phyloP scores from a whole-genome alignment of 2,329 filamentous ascomycete genomes.

The Sarocladiaceae sp. region DNA sequence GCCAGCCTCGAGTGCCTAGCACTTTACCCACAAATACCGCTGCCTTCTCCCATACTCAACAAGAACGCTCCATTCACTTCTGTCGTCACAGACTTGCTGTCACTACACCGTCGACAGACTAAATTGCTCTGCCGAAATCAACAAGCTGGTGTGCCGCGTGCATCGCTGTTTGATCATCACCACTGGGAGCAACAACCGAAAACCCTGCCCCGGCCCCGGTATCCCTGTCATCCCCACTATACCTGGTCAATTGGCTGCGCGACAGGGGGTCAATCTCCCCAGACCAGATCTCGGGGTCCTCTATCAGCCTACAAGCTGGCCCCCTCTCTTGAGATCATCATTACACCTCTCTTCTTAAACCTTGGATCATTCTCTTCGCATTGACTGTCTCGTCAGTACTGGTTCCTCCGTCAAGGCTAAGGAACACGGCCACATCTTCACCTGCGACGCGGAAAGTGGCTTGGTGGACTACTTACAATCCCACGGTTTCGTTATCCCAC shows the following conservation, averaged over 20 bases:
- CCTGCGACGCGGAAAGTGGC: too few species aligned
- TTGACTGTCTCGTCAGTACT: neutral
- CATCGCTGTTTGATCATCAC: conserved; percentile 5
- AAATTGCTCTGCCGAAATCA: too few species aligned
- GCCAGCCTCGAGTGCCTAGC: too few species aligned
- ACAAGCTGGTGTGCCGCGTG: conserved; percentile 4
- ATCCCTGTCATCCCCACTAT: conserved; percentile 5
- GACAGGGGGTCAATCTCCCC: conserved; percentile 9
- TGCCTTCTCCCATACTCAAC: too few species aligned
- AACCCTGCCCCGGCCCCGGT: conserved; percentile 7
- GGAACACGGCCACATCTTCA: neutral
- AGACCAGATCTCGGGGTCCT: conserved; percentile 10
- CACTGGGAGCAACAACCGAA: conserved; percentile 2
- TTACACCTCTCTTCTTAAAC: neutral
- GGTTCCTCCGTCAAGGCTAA: too few species aligned
- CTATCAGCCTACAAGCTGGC: conserved; percentile 5
- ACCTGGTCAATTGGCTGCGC: conserved; percentile 1
- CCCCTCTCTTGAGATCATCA: conserved; percentile 4
- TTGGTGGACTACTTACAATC: too few species aligned
- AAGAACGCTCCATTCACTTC: too few species aligned
- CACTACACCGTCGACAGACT: neutral
- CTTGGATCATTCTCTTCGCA: too few species aligned
- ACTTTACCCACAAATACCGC: too few species aligned
- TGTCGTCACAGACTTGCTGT: too few species aligned
- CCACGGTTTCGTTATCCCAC: too few species aligned